A percentile compares a stretch with the other conserved stretches of the same genome.
Evolutionary conservation across 768 basidiomycete genomes (phyloP).

Genomic region (Psilocybe azurescens): DNA sequence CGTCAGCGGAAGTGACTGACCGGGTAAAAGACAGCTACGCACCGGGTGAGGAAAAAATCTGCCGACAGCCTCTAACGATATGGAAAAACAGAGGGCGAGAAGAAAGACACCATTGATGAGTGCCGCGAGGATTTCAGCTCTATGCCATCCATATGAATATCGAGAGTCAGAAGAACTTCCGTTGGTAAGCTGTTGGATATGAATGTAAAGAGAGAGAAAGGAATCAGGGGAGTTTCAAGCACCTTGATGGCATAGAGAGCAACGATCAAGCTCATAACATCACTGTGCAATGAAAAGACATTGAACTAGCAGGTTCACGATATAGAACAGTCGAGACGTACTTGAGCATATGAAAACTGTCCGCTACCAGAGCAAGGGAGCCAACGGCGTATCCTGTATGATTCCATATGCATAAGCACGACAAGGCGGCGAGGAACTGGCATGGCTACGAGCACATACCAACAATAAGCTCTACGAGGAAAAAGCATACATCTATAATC

Average conservation of each 20-base stretch:
- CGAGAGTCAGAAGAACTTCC: constrained; percentile 64
- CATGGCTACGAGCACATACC: constrained; percentile 47
- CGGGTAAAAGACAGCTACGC: constrained; percentile 24
- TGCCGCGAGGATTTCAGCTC: constrained; percentile 95
- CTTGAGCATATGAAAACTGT: constrained; percentile 99
- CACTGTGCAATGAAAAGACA: constrained; percentile 53
- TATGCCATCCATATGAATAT: constrained; percentile 99
- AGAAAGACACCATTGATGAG: constrained; percentile 97
- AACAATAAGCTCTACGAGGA: constrained; percentile 83
- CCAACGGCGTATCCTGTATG: constrained; percentile 89
- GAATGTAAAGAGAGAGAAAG: constrained; percentile 6
- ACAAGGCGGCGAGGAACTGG: not conserved
- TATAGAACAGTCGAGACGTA: constrained; percentile 39
- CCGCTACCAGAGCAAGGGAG: constrained; percentile 93
- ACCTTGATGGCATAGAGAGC: constrained; percentile 82
- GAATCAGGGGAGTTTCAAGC: not conserved
- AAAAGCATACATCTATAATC: constrained; percentile 85
- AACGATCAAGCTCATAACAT: constrained; percentile 94
- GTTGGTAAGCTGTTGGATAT: constrained; percentile 58
- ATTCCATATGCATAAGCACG: constrained; percentile 11
- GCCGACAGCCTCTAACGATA: constrained; percentile 89
- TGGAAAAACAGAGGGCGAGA: constrained; percentile 95
- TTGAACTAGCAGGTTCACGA: constrained; percentile 6
- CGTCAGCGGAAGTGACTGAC: constrained; percentile 1
- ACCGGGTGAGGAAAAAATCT: constrained; percentile 89